phyloP scores from a whole-genome alignment of 352 stramenopile genomes.

The Blastocystis sp. region DNA sequence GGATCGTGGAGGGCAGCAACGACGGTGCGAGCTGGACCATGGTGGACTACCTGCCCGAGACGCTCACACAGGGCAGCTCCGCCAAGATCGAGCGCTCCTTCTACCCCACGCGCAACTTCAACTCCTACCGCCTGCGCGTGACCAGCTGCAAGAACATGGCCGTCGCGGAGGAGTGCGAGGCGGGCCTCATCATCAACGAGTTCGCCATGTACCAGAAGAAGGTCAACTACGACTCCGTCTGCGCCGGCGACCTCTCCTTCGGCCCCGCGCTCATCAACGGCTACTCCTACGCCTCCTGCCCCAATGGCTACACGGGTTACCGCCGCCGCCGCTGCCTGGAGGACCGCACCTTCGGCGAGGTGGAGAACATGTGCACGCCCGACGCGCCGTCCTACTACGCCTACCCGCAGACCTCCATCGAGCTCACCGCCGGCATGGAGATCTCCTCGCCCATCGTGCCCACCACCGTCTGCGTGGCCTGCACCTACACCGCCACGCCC shows the following conservation, averaged over 20 bases:
- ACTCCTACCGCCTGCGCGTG: slow-evolving; percentile 66
- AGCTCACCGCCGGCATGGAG: slow-evolving; percentile 49
- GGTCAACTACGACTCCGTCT: slow-evolving; percentile 8
- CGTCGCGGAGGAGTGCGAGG: background rate
- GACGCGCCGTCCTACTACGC: slow-evolving; percentile 36
- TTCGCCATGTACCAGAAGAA: slow-evolving; percentile 41
- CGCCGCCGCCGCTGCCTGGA: slow-evolving; percentile 31
- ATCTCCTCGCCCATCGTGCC: slow-evolving; percentile 49
- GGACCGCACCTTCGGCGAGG: background rate
- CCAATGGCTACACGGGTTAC: slow-evolving; percentile 55
- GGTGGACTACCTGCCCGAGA: slow-evolving; percentile 54
- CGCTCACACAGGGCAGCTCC: background rate
- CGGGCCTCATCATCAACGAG: slow-evolving; percentile 40
- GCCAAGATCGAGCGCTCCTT: slow-evolving; percentile 2
- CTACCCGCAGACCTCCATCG: slow-evolving; percentile 50
- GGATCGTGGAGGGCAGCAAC: slow-evolving; percentile 63
- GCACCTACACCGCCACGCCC: slow-evolving; percentile 43
- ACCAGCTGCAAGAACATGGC: slow-evolving; percentile 51
- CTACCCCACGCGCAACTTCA: slow-evolving; percentile 36
- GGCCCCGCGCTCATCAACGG: slow-evolving; percentile 17
- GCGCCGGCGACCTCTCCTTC: slow-evolving; percentile 38
- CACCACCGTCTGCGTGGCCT: slow-evolving; percentile 28
- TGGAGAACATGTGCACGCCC: slow-evolving; percentile 65
- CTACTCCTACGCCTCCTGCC: slow-evolving; percentile 54
- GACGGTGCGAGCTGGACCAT: slow-evolving; percentile 55